Conservation (phyloP, 805 yeast genomes). For the Candida railenensis region DNA sequence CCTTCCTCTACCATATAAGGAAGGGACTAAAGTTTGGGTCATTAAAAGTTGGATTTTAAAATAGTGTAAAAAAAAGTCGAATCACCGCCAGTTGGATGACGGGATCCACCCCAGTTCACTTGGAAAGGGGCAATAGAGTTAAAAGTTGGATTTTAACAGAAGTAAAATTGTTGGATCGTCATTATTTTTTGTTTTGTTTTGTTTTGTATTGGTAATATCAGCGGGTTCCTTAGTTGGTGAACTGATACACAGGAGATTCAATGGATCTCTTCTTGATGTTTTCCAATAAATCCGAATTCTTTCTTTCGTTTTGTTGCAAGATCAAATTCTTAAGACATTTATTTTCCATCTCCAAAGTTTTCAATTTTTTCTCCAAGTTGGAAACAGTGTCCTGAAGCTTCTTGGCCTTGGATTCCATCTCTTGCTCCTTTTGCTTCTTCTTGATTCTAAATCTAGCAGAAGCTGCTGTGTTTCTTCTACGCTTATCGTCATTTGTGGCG, state of each 20-base stretch:
- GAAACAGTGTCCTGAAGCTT: slow-evolving; percentile 69
- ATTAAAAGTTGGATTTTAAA: slow-evolving; percentile 41
- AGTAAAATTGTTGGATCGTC: slow-evolving; percentile 7
- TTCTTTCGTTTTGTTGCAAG: slow-evolving; percentile 69
- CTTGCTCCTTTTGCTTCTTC: slow-evolving; percentile 89
- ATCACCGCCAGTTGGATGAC: slow-evolving; percentile 3
- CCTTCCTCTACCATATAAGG: background rate
- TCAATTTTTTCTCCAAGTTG: slow-evolving; percentile 68
- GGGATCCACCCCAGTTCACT: background rate
- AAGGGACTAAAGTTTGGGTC: slow-evolving; percentile 13
- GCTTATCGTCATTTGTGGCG: slow-evolving; percentile 57
- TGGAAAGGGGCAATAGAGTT: slow-evolving; percentile 9
- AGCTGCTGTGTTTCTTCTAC: slow-evolving; percentile 90
- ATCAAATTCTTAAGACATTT: slow-evolving; percentile 78
- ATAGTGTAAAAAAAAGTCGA: slow-evolving; percentile 13
- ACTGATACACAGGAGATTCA: slow-evolving; percentile 24
- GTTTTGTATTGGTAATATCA: slow-evolving; percentile 1
- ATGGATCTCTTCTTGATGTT: slow-evolving; percentile 48
- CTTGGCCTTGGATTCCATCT: slow-evolving; percentile 74
- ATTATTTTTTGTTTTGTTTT: slow-evolving; percentile 2
- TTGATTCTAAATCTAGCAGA: slow-evolving; percentile 90
- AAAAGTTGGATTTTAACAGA: slow-evolving; percentile 32
- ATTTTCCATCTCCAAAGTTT: slow-evolving; percentile 92
- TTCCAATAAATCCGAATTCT: slow-evolving; percentile 54
- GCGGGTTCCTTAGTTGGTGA: slow-evolving; percentile 22